phyloP scores from a whole-genome alignment of 192 early-diverging fungal species.

The Coemansia sp. region DNA sequence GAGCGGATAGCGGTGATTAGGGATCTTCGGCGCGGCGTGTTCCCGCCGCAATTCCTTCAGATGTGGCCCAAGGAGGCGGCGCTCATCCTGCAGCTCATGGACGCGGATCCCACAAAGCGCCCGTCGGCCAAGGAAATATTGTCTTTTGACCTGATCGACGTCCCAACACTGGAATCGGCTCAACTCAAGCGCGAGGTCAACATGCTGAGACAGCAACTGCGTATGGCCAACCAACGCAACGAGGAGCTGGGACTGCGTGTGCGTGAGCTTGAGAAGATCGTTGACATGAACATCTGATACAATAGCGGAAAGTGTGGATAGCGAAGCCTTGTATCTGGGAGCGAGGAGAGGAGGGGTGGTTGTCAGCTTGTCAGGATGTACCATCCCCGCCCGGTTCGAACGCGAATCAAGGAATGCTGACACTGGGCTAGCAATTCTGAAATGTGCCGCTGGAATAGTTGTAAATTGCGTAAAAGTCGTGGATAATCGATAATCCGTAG shows the following conservation, averaged over 20 bases:
- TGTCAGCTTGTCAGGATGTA: no score
- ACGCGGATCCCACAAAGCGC: conserved; percentile 68
- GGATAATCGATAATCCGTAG: no score
- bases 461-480: no score
- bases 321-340: no score
- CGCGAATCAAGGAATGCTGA: no score
- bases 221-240: conserved; percentile 43
- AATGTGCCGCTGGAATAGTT: no score
- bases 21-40: conserved; percentile 72
- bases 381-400: no score
- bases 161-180: conserved; percentile 52
- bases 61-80: conserved; percentile 66
- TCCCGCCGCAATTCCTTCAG: conserved; percentile 69
- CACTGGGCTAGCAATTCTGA: no score
- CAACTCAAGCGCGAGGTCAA: conserved; percentile 44
- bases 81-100: conserved; percentile 83
- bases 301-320: no score
- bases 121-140: conserved; percentile 73
- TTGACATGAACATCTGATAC: conserved; percentile 33
- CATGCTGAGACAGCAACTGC: conserved; percentile 46
- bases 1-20: conserved; percentile 78
- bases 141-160: conserved; percentile 68
- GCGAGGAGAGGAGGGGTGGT: no score
- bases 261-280: conserved; percentile 45
- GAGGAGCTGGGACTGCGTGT: conserved; percentile 52